A percentile compares a stretch with the other conserved stretches of the same genome.
These are phyloP conservation scores for Austroboletus eburneus DNA, from an alignment of 768 basidiomycete genomes.

Conservation along the genomic window DNA sequence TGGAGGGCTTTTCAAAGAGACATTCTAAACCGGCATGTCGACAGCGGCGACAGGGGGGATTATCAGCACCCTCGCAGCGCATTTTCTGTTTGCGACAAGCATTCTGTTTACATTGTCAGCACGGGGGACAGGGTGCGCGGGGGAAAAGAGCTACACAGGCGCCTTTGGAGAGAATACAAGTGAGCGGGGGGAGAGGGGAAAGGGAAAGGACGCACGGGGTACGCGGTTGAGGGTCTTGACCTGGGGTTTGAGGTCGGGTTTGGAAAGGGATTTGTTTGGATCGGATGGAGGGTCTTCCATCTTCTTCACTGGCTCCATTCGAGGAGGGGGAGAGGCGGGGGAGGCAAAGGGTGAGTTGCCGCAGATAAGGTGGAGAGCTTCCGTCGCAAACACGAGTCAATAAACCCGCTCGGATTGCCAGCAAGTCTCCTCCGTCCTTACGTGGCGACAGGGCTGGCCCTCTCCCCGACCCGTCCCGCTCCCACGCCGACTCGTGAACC, in stretches of 20 bases:
- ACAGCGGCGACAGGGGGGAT: constrained; percentile 94
- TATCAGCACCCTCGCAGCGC: constrained; percentile 95
- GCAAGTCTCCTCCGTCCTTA: no score
- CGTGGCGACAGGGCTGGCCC: constrained; percentile 2
- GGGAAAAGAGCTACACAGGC: constrained; percentile 60
- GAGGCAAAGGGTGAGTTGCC: neutral
- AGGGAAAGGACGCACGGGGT: constrained; percentile 55
- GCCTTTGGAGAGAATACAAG: constrained; percentile 44
- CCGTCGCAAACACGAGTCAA: constrained; percentile 17
- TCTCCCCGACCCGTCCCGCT: neutral
- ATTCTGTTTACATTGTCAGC: constrained; percentile 53
- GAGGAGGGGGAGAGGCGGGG: constrained; percentile 4
- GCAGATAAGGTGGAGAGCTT: constrained; percentile 1
- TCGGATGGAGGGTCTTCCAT: constrained; percentile 48
- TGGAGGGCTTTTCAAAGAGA: constrained; percentile 90
- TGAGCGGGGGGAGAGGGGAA: constrained; percentile 7
- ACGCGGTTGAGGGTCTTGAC: constrained; percentile 82
- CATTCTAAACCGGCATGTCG: constrained; percentile 87
- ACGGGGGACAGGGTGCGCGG: constrained; percentile 6
- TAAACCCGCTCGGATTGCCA: constrained; percentile 10
- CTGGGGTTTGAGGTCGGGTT: constrained; percentile 67
- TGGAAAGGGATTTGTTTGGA: constrained; percentile 33
- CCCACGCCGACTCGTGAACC: no score
- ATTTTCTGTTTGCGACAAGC: constrained; percentile 96
- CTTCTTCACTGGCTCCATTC: constrained; percentile 46